Conservation (phyloP, 2,329 filamentous ascomycete species). For the Ampelomyces quisqualis region DNA sequence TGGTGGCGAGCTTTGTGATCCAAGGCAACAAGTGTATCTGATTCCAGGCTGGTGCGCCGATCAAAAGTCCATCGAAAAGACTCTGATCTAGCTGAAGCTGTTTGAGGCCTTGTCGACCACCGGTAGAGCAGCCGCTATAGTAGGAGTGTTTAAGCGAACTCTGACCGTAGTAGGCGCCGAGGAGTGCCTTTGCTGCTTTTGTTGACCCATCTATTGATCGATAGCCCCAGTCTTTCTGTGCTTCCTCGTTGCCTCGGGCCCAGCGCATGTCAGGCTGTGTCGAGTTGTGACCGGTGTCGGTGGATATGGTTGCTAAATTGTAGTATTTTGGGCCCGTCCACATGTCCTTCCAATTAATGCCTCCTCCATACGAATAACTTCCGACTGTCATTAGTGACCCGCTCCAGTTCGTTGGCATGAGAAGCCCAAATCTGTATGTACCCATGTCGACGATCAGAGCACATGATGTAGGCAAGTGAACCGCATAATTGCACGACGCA, state of each 20-base stretch:
- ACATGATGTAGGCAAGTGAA: not conserved
- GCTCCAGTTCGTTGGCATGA: not conserved
- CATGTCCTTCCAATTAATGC: not conserved
- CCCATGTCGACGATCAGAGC: not conserved
- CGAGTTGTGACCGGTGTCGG: not conserved
- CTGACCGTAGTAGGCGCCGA: not conserved
- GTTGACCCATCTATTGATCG: not conserved
- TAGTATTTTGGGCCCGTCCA: not conserved
- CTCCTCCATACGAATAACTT: not conserved
- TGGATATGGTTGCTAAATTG: not conserved
- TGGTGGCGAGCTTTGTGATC: not conserved
- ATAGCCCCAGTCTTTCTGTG: not conserved
- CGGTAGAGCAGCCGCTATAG: not conserved
- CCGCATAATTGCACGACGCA: not conserved
- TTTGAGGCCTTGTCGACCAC: not conserved
- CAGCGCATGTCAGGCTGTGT: not conserved
- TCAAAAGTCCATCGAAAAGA: not conserved
- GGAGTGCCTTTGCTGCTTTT: not conserved
- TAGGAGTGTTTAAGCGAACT: not conserved
- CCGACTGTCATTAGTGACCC: not conserved
- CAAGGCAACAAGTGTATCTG: not conserved
- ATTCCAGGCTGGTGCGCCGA: not conserved
- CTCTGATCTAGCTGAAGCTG: not conserved
- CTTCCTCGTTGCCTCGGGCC: not conserved
- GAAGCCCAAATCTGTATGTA: not conserved